Base-by-base conservation (phyloP, 371 early-diverging fungal species). In the Rhizomucor pusillus region DNA sequence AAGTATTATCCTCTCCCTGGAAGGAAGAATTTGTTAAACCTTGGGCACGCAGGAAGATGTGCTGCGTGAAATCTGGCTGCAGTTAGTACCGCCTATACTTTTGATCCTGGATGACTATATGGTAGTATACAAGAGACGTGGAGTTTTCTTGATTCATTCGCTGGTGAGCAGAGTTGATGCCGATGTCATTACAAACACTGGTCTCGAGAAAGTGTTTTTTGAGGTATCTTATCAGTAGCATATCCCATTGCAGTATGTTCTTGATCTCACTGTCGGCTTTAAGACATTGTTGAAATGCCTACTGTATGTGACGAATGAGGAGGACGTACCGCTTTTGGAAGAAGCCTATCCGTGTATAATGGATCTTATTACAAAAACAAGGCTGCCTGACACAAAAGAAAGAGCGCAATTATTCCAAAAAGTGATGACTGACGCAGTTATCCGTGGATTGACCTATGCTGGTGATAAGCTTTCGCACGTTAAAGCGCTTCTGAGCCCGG, bases 261-360 rank as follows among this genome's bases (percentile, higher is more conserved):
- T 40, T 24, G 19, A 33, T 9, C 44, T 41, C 16, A 23, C 3
- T 47, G 7, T 20, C 34, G 33, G 16, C 13, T 25, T 23, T 6
- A 43, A 74, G 74, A 57, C 67, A 11, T 41, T 75, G 1, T 75
- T 69, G 50, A 62, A 62, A n/a, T 75, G 73, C 33, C 43, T 72
- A 5, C 46, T 18, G 6, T 72, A 72, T 44, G 34, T 75, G 24
- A 60, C 68, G 4, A 48, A 67, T 20, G 63, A 69, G 1, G 47
- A 59, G n/a, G 71, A 69, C 19, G 11, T 56, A 0, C 52, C 52
- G 0, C 36, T 72, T 29, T 35, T 72, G 4, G 36, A 52, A 25
- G 59, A 52, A 14, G 25, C 76, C 4, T 75, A 75, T 48, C 57
- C 62, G 13, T 75, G 73, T 23, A 24, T 69, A 24, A 34, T 67